These are phyloP conservation scores for Fragaria iinumae DNA, from an alignment of 306 rosid species.

Conservation along the genomic window DNA sequence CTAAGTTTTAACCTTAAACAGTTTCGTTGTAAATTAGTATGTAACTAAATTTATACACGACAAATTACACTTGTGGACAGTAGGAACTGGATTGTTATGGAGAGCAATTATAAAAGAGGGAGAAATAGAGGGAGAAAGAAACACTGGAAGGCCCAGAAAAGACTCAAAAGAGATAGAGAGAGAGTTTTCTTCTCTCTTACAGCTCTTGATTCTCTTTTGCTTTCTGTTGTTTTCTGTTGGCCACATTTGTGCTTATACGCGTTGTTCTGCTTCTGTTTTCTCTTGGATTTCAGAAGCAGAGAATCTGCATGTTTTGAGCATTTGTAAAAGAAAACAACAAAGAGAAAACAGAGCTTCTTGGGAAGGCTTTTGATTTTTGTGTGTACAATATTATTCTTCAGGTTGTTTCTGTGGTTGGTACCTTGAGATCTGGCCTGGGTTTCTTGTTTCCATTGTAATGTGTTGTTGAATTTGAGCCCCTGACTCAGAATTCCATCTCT, in stretches of 20 bases:
- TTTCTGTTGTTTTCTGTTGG: conserved; percentile 13
- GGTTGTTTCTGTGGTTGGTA: conserved; percentile 22
- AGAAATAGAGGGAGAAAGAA: background rate
- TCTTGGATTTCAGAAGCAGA: conserved; percentile 35
- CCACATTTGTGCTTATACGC: conserved; percentile 23
- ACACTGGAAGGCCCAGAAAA: conserved; percentile 5
- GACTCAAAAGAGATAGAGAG: conserved; percentile 8
- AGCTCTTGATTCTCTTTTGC: background rate
- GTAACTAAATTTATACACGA: conserved; percentile 2
- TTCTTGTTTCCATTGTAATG: conserved; percentile 23
- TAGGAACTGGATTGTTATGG: conserved; percentile 15
- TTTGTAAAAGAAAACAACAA: background rate
- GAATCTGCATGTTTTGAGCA: background rate
- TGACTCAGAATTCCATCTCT: conserved; percentile 51
- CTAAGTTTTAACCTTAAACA: background rate
- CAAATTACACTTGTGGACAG: conserved; percentile 28
- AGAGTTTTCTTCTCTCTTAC: background rate
- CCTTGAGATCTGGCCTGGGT: conserved; percentile 38
- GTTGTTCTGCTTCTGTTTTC: conserved; percentile 38
- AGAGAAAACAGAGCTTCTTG: conserved; percentile 3
- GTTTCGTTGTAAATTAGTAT: background rate
- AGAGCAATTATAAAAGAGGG: conserved; percentile 38
- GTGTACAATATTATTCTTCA: conserved; percentile 16
- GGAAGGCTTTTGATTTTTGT: background rate
- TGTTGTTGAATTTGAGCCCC: conserved; percentile 29